A percentile compares a stretch with the other conserved stretches of the same genome.
These are phyloP conservation scores for Fusarium mexicanum DNA, from an alignment of 2,329 filamentous ascomycete genomes.

Conservation along the genomic window DNA sequence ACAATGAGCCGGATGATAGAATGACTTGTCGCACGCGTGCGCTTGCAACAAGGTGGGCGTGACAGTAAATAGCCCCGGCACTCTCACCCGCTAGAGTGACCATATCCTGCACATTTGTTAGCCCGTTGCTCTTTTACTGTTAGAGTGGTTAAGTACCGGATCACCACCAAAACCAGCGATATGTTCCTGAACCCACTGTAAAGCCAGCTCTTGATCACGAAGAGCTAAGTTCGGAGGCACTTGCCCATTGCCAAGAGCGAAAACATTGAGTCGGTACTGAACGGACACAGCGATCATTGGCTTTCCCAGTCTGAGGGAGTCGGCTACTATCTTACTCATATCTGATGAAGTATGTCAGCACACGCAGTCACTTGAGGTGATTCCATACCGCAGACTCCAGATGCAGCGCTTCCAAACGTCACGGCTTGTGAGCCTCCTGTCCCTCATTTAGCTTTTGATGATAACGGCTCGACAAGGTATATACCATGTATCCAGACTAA, in stretches of 20 bases:
- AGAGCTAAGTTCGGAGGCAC: slow-evolving; percentile 50
- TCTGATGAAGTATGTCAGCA: background rate
- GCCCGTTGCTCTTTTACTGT: accelerated
- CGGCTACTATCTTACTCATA: slow-evolving; percentile 45
- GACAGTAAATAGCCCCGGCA: slow-evolving; percentile 56
- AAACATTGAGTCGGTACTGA: slow-evolving; percentile 42
- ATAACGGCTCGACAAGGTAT: accelerated
- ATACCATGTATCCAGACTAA: slow-evolving; percentile 57
- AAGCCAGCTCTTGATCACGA: slow-evolving; percentile 47
- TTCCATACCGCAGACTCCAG: slow-evolving; percentile 52
- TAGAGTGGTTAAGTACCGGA: slow-evolving; percentile 19
- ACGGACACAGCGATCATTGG: slow-evolving; percentile 33
- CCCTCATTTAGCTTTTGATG: background rate
- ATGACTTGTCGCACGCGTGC: slow-evolving; percentile 44
- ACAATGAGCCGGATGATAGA: slow-evolving; percentile 54
- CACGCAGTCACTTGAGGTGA: accelerated
- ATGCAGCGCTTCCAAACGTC: slow-evolving; percentile 54
- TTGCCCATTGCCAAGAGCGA: slow-evolving; percentile 55
- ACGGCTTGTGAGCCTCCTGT: slow-evolving; percentile 55
- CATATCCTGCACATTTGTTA: slow-evolving; percentile 40
- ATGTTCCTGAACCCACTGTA: slow-evolving; percentile 46
- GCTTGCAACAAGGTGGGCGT: slow-evolving; percentile 53
- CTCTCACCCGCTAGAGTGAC: slow-evolving; percentile 58
- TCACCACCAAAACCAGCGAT: slow-evolving; percentile 42
- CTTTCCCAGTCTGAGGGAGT: slow-evolving; percentile 44